These are phyloP conservation scores for Helicostylum pulchrum DNA, from an alignment of 192 early-diverging fungal genomes.

Conservation along the genomic window DNA sequence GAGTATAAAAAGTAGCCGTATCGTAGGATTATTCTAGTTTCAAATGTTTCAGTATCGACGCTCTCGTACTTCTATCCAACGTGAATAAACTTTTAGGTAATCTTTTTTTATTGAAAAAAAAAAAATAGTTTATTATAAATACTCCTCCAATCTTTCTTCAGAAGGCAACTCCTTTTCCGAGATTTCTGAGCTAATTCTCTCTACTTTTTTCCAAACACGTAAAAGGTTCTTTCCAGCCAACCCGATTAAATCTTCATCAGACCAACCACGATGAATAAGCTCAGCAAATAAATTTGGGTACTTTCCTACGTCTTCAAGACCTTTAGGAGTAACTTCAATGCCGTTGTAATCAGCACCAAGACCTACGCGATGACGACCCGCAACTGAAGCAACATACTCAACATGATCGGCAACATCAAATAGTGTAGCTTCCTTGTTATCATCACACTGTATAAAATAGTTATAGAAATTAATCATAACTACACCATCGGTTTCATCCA, in stretches of 20 bases:
- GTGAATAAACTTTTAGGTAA: too few species aligned
- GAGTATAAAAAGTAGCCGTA: too few species aligned
- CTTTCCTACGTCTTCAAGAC: constrained; percentile 54
- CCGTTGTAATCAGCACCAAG: constrained; percentile 68
- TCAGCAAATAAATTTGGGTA: constrained; percentile 36
- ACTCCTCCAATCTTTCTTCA: constrained; percentile 23
- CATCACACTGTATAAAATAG: constrained; percentile 41
- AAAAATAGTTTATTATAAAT: neutral
- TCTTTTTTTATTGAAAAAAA: too few species aligned
- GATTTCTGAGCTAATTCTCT: constrained; percentile 31
- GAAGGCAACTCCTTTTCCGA: constrained; percentile 10
- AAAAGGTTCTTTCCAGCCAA: constrained; percentile 41
- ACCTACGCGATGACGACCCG: constrained; percentile 54
- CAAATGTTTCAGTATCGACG: too few species aligned
- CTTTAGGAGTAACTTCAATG: constrained; percentile 40
- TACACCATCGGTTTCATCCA: constrained; percentile 53
- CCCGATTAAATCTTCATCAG: constrained; percentile 38
- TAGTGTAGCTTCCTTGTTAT: constrained; percentile 28
- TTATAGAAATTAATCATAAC: constrained; percentile 64
- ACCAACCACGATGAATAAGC: constrained; percentile 35
- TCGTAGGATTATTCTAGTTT: too few species aligned
- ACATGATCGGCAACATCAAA: constrained; percentile 57
- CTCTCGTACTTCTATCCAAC: too few species aligned
- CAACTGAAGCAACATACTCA: constrained; percentile 47
- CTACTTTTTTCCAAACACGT: constrained; percentile 38